Conservation (phyloP, 2,329 filamentous ascomycete species). For the Pseudocercospora cruenta region DNA sequence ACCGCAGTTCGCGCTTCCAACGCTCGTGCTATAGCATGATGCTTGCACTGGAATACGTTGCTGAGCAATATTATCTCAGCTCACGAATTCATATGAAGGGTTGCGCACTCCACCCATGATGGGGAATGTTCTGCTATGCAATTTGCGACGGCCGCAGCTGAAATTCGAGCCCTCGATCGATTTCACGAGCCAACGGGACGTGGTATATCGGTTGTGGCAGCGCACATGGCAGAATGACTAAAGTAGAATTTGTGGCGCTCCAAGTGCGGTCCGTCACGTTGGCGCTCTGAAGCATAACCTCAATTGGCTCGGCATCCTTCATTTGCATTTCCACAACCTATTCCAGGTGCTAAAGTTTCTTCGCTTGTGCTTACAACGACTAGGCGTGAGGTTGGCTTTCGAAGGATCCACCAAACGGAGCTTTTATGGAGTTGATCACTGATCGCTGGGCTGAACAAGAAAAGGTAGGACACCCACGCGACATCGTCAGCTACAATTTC, state of each 20-base stretch:
- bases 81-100: no score
- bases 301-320: neutral
- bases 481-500: neutral
- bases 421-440: neutral
- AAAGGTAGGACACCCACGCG: neutral
- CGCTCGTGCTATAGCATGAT: no score
- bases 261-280: neutral
- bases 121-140: no score
- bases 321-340: neutral
- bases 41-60: no score
- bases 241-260: neutral
- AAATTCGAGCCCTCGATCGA: neutral
- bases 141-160: no score
- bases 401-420: neutral
- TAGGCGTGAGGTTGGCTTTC: neutral
- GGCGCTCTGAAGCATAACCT: neutral
- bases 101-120: no score
- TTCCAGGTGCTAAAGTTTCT: neutral
- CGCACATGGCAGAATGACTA: neutral
- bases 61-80: no score
- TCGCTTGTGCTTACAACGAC: neutral
- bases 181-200: neutral
- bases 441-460: neutral
- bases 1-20: no score
- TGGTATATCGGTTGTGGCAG: neutral